These are phyloP conservation scores for Crithidia acanthocephali DNA, from an alignment of 208 protist genomes.

Conservation along the genomic window DNA sequence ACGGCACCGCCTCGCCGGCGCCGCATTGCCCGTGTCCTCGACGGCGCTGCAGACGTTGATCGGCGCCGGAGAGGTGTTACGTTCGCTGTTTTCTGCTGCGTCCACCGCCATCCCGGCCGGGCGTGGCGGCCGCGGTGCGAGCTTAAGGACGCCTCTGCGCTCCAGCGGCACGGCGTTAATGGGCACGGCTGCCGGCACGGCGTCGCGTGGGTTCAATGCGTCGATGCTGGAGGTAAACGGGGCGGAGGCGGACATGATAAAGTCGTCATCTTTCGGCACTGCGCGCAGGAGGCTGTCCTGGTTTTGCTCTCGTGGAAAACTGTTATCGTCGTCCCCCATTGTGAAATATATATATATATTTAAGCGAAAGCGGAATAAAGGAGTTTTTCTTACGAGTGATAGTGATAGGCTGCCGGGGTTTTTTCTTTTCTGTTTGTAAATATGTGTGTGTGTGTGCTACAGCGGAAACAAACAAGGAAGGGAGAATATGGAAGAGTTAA, in stretches of 20 bases:
- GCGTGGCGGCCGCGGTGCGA: no score
- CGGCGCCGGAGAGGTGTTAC: no score
- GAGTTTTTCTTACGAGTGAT: no score
- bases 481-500: no score
- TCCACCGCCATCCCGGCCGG: no score
- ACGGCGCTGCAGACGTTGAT: no score
- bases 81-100: no score
- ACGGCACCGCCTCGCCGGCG: no score
- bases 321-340: background rate
- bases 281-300: background rate
- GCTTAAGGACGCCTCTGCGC: background rate
- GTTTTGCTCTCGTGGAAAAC: background rate
- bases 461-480: no score
- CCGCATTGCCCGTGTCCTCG: no score
- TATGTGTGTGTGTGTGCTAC: no score
- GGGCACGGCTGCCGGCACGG: background rate
- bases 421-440: background rate
- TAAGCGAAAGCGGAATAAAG: background rate
- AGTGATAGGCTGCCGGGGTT: no score
- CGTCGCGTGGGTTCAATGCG: background rate
- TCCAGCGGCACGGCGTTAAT: background rate
- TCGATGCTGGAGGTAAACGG: constrained; percentile 3
- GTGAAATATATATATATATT: background rate
- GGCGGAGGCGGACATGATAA: constrained; percentile 9
- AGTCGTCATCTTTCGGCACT: background rate